Evolutionary conservation across 306 rosid species (phyloP).

Genomic region (Vigna angularis): DNA sequence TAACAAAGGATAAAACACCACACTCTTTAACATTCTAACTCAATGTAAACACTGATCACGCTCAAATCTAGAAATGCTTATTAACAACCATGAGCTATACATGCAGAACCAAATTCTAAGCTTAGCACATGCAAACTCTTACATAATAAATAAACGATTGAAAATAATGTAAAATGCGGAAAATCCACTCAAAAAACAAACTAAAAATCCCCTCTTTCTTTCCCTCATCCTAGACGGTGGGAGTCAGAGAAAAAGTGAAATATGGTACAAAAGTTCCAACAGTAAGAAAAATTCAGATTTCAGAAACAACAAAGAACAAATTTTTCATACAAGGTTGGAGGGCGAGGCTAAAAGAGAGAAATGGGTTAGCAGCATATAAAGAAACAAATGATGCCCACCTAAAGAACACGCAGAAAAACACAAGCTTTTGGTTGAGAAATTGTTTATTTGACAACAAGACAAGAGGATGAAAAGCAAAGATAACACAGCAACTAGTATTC

Average conservation of each 20-base stretch:
- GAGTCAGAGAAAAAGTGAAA: background rate
- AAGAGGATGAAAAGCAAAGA: conserved; percentile 13
- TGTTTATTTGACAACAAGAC: background rate
- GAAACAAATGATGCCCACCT: background rate
- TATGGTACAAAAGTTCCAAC: background rate
- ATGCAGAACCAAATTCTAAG: conserved; percentile 13
- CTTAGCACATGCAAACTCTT: conserved; percentile 14
- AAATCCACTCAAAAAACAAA: background rate
- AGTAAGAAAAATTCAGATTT: conserved; percentile 25
- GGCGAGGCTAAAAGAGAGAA: background rate
- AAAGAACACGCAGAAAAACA: background rate
- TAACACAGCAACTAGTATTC: conserved; percentile 20
- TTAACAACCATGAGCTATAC: conserved; percentile 26
- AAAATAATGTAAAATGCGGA: background rate
- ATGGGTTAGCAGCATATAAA: background rate
- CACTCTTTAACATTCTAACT: conserved; percentile 4
- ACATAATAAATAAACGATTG: background rate
- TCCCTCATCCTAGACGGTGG: background rate
- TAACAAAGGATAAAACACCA: conserved; percentile 1
- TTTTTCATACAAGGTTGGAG: background rate
- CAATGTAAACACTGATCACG: background rate
- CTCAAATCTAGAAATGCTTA: background rate
- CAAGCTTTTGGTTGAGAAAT: background rate
- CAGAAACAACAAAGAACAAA: conserved; percentile 28
- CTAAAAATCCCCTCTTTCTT: background rate